A percentile compares a stretch with the other conserved stretches of the same genome.
Evolutionary conservation across 306 rosid genomes (phyloP).

Genomic region (Gastrolobium villosum): DNA sequence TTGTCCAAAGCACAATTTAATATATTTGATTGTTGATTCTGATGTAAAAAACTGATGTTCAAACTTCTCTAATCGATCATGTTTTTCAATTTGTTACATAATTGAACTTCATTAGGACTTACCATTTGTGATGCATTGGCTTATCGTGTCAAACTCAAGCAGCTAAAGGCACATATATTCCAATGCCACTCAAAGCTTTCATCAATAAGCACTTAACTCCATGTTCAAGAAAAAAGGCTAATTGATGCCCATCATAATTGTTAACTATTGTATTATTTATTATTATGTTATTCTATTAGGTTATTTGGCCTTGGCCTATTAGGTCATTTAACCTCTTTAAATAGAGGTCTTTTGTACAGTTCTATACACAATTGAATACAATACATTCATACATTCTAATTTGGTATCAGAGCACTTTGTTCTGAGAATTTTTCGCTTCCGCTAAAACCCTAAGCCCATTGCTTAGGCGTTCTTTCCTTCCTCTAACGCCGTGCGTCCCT

Average conservation of each 20-base stretch:
- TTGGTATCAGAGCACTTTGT: too few relatives aligned
- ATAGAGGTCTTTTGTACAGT: too few relatives aligned
- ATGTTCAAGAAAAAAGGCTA: constrained; percentile 18
- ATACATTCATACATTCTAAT: too few relatives aligned
- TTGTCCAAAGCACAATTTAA: constrained; percentile 43
- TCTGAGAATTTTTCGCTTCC: too few relatives aligned
- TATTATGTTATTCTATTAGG: too few relatives aligned
- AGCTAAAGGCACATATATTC: background rate
- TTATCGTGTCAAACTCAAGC: background rate
- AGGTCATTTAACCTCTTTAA: too few relatives aligned
- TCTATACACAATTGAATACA: too few relatives aligned
- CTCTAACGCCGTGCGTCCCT: too few relatives aligned
- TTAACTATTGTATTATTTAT: too few relatives aligned
- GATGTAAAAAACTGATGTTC: constrained; percentile 47
- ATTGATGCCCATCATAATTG: background rate
- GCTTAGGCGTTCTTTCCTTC: too few relatives aligned
- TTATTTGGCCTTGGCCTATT: too few relatives aligned
- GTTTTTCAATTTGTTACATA: constrained; percentile 16
- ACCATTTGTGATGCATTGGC: background rate
- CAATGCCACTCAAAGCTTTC: background rate
- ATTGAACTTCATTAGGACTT: constrained; percentile 6
- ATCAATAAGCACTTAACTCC: background rate
- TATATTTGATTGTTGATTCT: constrained; percentile 56
- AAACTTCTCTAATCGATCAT: constrained; percentile 33
- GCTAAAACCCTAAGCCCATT: too few relatives aligned